phyloP scores from a whole-genome alignment of 1,139 yeast genomes.

The Meyerozyma carpophila region DNA sequence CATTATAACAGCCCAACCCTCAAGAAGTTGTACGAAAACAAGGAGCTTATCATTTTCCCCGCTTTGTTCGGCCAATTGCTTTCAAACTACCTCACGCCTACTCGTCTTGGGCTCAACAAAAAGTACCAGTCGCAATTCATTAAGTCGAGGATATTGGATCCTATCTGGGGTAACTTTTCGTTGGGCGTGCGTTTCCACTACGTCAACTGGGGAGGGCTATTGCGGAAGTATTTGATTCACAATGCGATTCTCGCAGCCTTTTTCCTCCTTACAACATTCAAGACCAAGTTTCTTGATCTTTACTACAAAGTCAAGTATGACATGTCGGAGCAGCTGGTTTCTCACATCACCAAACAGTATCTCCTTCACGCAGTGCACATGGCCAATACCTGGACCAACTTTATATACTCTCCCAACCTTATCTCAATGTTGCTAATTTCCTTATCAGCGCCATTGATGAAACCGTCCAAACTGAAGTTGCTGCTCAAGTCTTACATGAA shows the following conservation, averaged over 20 bases:
- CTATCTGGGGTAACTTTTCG: slow-evolving; percentile 40
- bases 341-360: slow-evolving; percentile 14
- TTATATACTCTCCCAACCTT: slow-evolving; percentile 34
- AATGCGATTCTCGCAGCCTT: slow-evolving; percentile 18
- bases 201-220: slow-evolving; percentile 27
- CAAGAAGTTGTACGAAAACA: slow-evolving; percentile 21
- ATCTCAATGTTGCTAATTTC: slow-evolving; percentile 31
- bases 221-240: slow-evolving; percentile 23
- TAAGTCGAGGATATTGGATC: slow-evolving; percentile 30
- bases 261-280: slow-evolving; percentile 18
- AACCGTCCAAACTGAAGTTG: slow-evolving; percentile 15
- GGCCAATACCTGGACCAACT: slow-evolving; percentile 31
- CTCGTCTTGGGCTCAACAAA: slow-evolving; percentile 32
- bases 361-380: slow-evolving; percentile 17
- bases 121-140: slow-evolving; percentile 31
- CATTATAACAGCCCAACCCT: slow-evolving; percentile 17
- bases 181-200: slow-evolving; percentile 22
- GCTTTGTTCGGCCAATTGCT: slow-evolving; percentile 36
- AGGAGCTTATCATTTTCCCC: slow-evolving; percentile 32
- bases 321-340: slow-evolving; percentile 8
- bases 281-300: slow-evolving; percentile 20
- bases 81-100: slow-evolving; percentile 40
- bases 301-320: slow-evolving; percentile 24
- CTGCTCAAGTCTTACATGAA: slow-evolving; percentile 33
- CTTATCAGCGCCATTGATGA: slow-evolving; percentile 28